phyloP scores from a whole-genome alignment of 2,329 filamentous ascomycete genomes.

The Aspergillus melleus region DNA sequence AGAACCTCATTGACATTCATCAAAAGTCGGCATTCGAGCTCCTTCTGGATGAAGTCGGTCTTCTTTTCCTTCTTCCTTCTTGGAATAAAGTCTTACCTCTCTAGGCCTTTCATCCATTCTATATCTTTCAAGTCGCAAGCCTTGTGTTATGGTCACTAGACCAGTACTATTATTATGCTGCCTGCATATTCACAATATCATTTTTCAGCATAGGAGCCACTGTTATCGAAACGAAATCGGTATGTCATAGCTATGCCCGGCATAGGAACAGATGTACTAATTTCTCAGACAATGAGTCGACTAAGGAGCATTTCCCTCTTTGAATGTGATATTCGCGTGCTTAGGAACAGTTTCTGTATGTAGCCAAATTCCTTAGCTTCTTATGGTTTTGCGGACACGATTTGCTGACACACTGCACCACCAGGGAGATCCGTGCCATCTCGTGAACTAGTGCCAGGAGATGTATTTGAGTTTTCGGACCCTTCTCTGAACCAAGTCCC shows the following conservation, averaged over 20 bases:
- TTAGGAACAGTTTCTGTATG: conserved; percentile 90
- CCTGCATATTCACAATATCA: conserved; percentile 93
- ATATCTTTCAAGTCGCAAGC: conserved; percentile 96
- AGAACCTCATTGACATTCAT: conserved; percentile 88
- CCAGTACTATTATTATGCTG: conserved; percentile 96
- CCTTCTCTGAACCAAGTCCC: conserved; percentile 85
- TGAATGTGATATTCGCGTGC: conserved; percentile 90
- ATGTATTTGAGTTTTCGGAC: conserved; percentile 96
- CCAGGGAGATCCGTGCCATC: conserved; percentile 83
- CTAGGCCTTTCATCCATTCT: conserved; percentile 92
- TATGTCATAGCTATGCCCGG: conserved; percentile 41
- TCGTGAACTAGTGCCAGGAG: conserved; percentile 85
- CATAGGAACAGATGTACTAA: conserved; percentile 12
- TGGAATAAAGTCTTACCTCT: conserved; percentile 11
- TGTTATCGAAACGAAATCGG: conserved; percentile 81
- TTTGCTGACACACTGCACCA: neutral
- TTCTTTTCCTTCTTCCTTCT: neutral
- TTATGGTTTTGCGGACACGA: neutral
- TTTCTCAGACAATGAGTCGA: conserved; percentile 74
- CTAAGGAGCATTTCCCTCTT: conserved; percentile 90
- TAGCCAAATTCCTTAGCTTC: conserved; percentile 11
- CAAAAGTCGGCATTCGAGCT: conserved; percentile 82
- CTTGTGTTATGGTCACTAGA: conserved; percentile 92
- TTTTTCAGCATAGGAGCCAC: conserved; percentile 88
- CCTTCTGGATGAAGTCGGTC: conserved; percentile 76